Percentiles rank a stretch among this genome's conserved stretches.
These are phyloP conservation scores for Tillandsia fasciculata DNA, from an alignment of 176 grass and related monocot species.

Conservation along the genomic window DNA sequence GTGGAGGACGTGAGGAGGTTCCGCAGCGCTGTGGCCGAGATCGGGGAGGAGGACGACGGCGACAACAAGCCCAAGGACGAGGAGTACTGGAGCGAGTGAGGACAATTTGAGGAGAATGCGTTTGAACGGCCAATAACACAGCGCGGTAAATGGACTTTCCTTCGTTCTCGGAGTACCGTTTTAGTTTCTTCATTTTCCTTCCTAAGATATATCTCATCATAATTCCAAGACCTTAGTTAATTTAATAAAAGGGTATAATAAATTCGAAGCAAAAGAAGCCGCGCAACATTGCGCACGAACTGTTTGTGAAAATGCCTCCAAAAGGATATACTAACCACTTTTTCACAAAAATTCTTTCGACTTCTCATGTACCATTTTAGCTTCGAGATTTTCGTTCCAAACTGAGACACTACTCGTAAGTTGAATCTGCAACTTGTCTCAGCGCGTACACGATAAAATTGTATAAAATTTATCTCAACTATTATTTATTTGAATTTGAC, in stretches of 20 bases:
- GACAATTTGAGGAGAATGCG: slow-evolving; percentile 1
- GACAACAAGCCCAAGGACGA: slow-evolving; percentile 35
- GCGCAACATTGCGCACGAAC: neutral
- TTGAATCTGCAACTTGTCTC: too few species aligned
- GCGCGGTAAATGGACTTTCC: neutral
- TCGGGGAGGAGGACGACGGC: slow-evolving; percentile 41
- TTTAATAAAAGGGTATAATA: neutral
- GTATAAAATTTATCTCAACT: too few species aligned
- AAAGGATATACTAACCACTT: too few species aligned
- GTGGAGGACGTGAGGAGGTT: slow-evolving; percentile 65
- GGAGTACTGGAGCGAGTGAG: slow-evolving; percentile 84
- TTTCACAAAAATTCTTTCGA: too few species aligned
- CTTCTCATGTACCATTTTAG: too few species aligned
- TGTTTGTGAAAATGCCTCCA: neutral
- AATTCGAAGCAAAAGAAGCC: neutral
- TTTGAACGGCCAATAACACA: neutral
- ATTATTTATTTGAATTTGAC: too few species aligned
- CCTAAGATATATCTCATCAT: too few species aligned
- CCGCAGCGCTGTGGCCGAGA: slow-evolving; percentile 45
- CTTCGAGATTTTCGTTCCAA: too few species aligned
- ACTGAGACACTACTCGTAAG: too few species aligned
- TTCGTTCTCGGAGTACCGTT: neutral
- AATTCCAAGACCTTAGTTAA: too few species aligned
- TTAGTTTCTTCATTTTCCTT: neutral
- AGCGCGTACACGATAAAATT: too few species aligned